Conservation (phyloP, 805 yeast genomes). For the Clavispora fructus region DNA sequence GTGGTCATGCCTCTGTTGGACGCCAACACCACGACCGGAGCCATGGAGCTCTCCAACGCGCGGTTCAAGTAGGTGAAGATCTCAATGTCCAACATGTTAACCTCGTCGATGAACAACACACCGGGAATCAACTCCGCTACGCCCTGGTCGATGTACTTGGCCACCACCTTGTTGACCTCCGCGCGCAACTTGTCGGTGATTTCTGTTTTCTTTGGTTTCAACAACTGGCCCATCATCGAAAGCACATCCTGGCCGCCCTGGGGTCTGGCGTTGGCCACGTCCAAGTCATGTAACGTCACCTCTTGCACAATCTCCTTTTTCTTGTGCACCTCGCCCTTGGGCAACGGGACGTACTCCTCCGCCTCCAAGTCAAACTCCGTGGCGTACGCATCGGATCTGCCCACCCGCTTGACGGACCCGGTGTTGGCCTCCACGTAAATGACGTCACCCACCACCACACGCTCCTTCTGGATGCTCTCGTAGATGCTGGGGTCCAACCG, state of each 20-base stretch:
- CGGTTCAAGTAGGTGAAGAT: constrained; percentile 92
- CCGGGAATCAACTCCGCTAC: constrained; percentile 98
- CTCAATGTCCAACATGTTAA: constrained; percentile 96
- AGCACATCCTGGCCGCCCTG: constrained; percentile 95
- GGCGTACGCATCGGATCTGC: constrained; percentile 97
- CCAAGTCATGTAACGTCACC: constrained; percentile 93
- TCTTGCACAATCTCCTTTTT: constrained; percentile 98
- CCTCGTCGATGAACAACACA: constrained; percentile 95
- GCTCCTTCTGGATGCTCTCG: constrained; percentile 91
- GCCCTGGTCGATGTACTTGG: constrained; percentile 95
- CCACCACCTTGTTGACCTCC: constrained; percentile 93
- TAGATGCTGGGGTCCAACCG: constrained; percentile 90
- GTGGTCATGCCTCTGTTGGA: constrained; percentile 92
- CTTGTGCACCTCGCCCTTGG: constrained; percentile 98
- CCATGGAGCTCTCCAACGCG: constrained; percentile 85
- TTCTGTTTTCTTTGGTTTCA: constrained; percentile 95
- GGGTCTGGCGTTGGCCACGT: constrained; percentile 93
- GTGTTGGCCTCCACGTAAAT: constrained; percentile 96
- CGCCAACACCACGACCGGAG: constrained; percentile 93
- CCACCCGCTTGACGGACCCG: constrained; percentile 95
- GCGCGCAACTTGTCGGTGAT: constrained; percentile 91
- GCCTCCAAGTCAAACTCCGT: constrained; percentile 98
- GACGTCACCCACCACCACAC: constrained; percentile 93
- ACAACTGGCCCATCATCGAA: constrained; percentile 93
- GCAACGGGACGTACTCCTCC: constrained; percentile 96